phyloP scores from a whole-genome alignment of 495 filamentous ascomycete genomes.

The Xylaria acuta region DNA sequence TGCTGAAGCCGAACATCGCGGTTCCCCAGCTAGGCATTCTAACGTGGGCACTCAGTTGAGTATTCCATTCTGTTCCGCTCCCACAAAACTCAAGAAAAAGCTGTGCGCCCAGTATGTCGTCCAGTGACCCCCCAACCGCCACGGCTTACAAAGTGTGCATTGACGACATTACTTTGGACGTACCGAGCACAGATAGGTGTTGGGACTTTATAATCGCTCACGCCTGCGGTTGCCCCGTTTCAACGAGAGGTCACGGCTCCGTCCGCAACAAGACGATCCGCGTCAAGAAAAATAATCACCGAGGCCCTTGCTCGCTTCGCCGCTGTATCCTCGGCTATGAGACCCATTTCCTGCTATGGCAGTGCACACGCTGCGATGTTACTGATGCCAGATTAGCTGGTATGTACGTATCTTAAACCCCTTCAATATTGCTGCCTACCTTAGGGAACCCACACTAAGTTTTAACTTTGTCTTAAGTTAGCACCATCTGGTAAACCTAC shows the following conservation, averaged over 20 bases:
- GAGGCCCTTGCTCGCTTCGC: conserved; percentile 23
- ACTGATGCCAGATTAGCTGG: not conserved
- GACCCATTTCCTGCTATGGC: not conserved
- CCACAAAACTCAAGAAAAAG: not conserved
- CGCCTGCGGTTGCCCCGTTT: not conserved
- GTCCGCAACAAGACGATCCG: not conserved
- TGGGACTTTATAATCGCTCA: not conserved
- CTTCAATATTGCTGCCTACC: not conserved
- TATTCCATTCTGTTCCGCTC: not conserved
- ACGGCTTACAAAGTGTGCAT: not conserved
- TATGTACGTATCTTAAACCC: not conserved
- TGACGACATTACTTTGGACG: not conserved
- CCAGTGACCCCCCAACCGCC: not conserved
- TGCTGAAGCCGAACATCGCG: not conserved
- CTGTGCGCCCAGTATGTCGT: not conserved
- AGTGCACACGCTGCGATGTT: conserved; percentile 22
- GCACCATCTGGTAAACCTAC: not conserved
- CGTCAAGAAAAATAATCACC: conserved; percentile 26
- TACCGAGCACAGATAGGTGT: not conserved
- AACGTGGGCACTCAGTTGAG: not conserved
- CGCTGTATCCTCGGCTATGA: not conserved
- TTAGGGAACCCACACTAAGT: not conserved
- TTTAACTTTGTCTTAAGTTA: not conserved
- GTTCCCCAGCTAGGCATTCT: not conserved
- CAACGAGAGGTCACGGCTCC: not conserved